Base-by-base conservation (phyloP, 148 eudicot species). In the Dysphania ambrosioides region DNA sequence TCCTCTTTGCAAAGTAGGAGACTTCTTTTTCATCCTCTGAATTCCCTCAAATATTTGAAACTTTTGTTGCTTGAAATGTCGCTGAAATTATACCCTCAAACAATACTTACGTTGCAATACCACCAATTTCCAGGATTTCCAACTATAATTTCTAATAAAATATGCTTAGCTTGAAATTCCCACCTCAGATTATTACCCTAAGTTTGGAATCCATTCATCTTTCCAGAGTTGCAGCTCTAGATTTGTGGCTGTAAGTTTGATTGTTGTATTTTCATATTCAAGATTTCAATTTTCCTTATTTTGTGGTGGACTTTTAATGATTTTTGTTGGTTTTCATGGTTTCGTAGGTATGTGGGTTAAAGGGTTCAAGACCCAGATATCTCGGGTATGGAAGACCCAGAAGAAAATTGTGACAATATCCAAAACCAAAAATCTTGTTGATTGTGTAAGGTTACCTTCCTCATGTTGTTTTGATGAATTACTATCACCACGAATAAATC, bases 301-400 rank as follows among this genome's bases (percentile, higher is more conserved):
- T 65, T 61, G 71, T 70, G 19, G 47, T 34, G 1, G 63, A 35
- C 23, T 11, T 58, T 24, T 57, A 18, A 9, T 53, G 8, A 30
- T 40, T 34, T 71, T 13, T 49, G 16, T 66, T 55, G 21, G 41
- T 56, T 32, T 41, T 38, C 5, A 16, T 71, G 35, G 49, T 69
- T 79, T 29, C 13, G 27, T 79, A 93, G 97, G 91, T 89, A 68
- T 91, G 96, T 80, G 98, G 86, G 64, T 83, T 87, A 60, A 93
- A 85, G 83, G 98, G 98, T 79, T 94, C 98, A 84, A 90, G 98
- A 78, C 98, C 92, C 23, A 91, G 98, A 74, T 89, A 82, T 77
- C 97, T 53, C 85, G 98, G 40, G 98, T 93, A 27, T 93, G 98
- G 98, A 93, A 87, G 83, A 82, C 87, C 75, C 88, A 77, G 23